Evolutionary conservation across 306 rosid species (phyloP).

Genomic region (Albizia julibrissin): DNA sequence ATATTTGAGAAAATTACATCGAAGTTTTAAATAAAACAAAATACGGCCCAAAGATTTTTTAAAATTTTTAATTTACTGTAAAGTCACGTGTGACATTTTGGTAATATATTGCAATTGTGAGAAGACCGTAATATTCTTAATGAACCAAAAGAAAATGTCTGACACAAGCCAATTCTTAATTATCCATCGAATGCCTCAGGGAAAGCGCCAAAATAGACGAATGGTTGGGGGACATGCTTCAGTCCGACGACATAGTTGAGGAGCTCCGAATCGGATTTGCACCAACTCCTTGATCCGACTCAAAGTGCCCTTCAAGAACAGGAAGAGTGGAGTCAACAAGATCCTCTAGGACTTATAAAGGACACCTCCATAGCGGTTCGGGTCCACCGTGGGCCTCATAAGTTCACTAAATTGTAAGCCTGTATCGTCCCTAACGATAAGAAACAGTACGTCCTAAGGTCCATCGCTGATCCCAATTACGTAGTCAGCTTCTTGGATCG

Average conservation of each 20-base stretch:
- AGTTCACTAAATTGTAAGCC: constrained; percentile 69
- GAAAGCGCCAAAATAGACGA: constrained; percentile 75
- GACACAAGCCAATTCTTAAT: no score
- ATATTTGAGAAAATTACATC: no score
- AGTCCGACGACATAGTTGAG: constrained; percentile 85
- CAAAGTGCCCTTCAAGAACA: constrained; percentile 74
- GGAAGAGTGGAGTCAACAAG: constrained; percentile 70
- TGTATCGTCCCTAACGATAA: constrained; percentile 80
- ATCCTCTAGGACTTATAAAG: constrained; percentile 66
- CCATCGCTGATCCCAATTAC: constrained; percentile 78
- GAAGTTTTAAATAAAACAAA: no score
- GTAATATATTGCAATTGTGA: no score
- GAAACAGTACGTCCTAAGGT: constrained; percentile 69
- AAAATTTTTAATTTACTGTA: no score
- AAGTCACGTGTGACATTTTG: no score
- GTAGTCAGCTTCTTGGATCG: constrained; percentile 77
- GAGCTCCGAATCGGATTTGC: constrained; percentile 71
- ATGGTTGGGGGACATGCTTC: constrained; percentile 84
- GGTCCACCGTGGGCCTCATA: constrained; percentile 70
- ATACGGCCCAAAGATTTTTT: no score
- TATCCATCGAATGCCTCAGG: constrained; percentile 78
- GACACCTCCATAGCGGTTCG: constrained; percentile 73
- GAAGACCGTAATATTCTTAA: no score
- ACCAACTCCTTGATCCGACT: constrained; percentile 34
- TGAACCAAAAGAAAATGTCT: no score